Evolutionary conservation across 768 basidiomycete species (phyloP).

Genomic region (Kwoniella pini): DNA sequence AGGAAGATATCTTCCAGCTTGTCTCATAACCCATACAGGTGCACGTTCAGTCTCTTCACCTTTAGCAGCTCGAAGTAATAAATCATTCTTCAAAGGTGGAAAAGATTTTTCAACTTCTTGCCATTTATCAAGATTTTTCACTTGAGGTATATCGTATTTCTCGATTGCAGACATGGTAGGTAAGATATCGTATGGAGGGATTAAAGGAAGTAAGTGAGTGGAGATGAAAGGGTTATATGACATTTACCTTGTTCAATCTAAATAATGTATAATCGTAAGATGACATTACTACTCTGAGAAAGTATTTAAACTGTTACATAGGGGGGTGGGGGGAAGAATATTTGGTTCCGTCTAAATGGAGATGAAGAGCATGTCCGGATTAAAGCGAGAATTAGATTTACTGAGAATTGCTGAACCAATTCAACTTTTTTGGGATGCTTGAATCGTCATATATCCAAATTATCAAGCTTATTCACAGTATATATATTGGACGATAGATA

Average conservation of each 20-base stretch:
- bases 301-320: too few species aligned
- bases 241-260: background rate
- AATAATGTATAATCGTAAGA: background rate
- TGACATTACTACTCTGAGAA: too few species aligned
- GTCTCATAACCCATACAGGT: constrained; percentile 98
- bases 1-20: constrained; percentile 92
- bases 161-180: constrained; percentile 1
- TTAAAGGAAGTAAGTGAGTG: constrained; percentile 3
- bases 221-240: background rate
- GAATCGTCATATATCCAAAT: too few species aligned
- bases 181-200: constrained; percentile 14
- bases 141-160: constrained; percentile 9
- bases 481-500: too few species aligned
- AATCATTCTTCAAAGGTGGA: constrained; percentile 70
- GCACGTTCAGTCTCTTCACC: constrained; percentile 85
- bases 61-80: constrained; percentile 81
- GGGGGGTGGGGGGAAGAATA: too few species aligned
- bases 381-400: too few species aligned
- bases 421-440: too few species aligned
- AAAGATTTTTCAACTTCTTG: constrained; percentile 28
- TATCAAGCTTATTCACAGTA: too few species aligned
- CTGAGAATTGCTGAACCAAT: too few species aligned
- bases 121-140: constrained; percentile 26
- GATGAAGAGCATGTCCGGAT: too few species aligned
- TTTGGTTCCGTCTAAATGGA: too few species aligned